Evolutionary conservation across 1,284 basidiomycete genomes (phyloP), one percentile per base, ranked within the genome.

Genomic region (Leucoagaricus sp.): DNA sequence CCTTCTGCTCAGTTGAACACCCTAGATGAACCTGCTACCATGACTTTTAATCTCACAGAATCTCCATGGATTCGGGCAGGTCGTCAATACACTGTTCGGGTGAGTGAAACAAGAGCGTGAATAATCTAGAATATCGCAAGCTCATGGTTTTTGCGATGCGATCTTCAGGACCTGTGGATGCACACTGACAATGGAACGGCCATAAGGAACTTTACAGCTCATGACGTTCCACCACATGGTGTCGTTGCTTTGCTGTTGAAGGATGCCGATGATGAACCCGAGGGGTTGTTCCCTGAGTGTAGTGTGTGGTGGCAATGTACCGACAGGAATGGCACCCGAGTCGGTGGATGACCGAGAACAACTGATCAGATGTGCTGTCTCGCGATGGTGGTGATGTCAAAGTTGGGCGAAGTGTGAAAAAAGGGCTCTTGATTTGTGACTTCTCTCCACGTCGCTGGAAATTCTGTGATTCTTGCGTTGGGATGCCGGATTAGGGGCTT

Each of bases 31-130:
- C 74, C 84, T 3, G 75, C 81, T 1, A 74, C 77, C 57, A 74
- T 88, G 78, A 78, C 73, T 64, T 88, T 88, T 69, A 85, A 77
- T 59, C 68, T 89, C 53, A 85, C 84, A 2, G 85, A 88, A 63
- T 86, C 85, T 0, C 85, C 86, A 0, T 88, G 85, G 84, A 81
- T 87, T 60, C 77, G 83, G 46, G 85, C 85, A 1, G 86, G 86
- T 29, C 73, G 82, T 49, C 79, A 84, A 63, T 87, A 88, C 62
- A 65, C 76, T 23, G 81, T 88, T 52, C 74, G 84, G 61, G 67
- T 69, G 41, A 56, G 64, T 59, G 7, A 38, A 31, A 26, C 28
- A 15, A 34, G 12, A 44, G 25, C 19, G 26, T 21, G 42, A 46
- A 36, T 2, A 15, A 34, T 31, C 19, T 33, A 21, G 9, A 21